Evolutionary conservation across 2,329 filamentous ascomycete species (phyloP).

Genomic region (Sclerotinia borealis): DNA sequence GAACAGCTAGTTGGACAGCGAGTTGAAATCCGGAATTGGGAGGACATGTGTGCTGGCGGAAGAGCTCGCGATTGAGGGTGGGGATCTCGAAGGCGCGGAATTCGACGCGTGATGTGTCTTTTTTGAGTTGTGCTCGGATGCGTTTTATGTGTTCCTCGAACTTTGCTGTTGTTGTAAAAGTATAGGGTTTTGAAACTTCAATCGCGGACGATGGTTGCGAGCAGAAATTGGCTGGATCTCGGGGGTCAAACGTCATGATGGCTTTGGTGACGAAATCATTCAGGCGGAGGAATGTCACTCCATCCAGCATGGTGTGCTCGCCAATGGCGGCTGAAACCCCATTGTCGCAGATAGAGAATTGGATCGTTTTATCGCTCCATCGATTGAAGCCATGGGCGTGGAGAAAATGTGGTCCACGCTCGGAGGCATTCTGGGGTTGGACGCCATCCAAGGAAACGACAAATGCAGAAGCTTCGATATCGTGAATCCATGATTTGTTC

Average conservation of each 20-base stretch:
- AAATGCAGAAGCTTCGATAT: conserved; percentile 25
- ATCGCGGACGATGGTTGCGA: background rate
- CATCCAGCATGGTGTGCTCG: conserved; percentile 27
- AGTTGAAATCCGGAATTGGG: conserved; percentile 8
- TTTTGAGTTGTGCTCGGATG: background rate
- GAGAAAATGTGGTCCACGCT: conserved; percentile 17
- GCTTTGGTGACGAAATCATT: background rate
- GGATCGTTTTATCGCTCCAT: conserved; percentile 28
- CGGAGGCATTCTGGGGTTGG: conserved; percentile 15
- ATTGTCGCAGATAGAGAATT: conserved; percentile 26
- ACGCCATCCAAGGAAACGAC: conserved; percentile 27
- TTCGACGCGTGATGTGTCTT: background rate
- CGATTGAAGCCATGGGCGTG: conserved; percentile 27
- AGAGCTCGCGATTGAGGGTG: background rate
- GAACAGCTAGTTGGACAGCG: conserved; percentile 8
- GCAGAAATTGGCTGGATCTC: background rate
- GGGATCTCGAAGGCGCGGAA: background rate
- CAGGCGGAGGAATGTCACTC: background rate
- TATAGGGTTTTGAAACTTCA: background rate
- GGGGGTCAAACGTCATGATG: background rate
- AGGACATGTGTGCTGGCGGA: background rate
- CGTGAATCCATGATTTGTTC: conserved; percentile 20
- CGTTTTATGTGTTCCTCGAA: background rate
- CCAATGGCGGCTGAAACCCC: conserved; percentile 20
- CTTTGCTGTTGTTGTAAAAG: background rate